Evolutionary conservation across 176 grass and related monocot species (phyloP), one percentile per base, ranked within the genome.

Genomic region (Ensete ventricosum): DNA sequence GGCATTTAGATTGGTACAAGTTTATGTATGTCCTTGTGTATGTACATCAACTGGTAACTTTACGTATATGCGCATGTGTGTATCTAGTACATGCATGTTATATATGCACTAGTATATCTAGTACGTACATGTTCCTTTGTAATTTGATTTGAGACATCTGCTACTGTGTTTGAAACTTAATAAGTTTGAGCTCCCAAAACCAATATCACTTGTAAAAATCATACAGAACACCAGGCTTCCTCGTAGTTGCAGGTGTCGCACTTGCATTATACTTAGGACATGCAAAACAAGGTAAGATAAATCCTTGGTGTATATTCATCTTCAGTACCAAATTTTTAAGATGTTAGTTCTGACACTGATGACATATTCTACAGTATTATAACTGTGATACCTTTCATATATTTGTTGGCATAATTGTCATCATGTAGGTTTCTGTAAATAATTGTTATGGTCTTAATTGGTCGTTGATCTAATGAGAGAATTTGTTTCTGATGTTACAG

Each of bases 401-500:
- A 17, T 10, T 21, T 51, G 48, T 7, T 51, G 14, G 3, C 5
- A 2, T 20, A 43, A 50, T 70, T 43, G 29, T 70, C 9, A 50
- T 51, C 14, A 51, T 50, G 43, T 34, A 17, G 12, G 12, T 67
- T 67, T 43, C 1, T 43, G 24, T 9, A 67, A 67, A 8, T 22
- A 34, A 29, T 67, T 27, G 11, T 67, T 43, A 14, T 67, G 34
- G 4, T 11, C 24, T 14, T 53, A 16, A 34, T 73, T 64, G 34
- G 19, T 70, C 34, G 20, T 43, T 53, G 1, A 8, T 70, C 19
- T 69, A 26, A 49, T 12, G 6, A 23, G 17, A 53, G 24, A 68
- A 80, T 69, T 29, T 73, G 23, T 75, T 79, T 88, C 49, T 76
- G 75, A 63, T 27, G 72, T 82, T 97, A 78, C 86, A 97, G 94